Base-by-base conservation (phyloP, 2,329 filamentous ascomycete genomes). In the Alternaria sp. region DNA sequence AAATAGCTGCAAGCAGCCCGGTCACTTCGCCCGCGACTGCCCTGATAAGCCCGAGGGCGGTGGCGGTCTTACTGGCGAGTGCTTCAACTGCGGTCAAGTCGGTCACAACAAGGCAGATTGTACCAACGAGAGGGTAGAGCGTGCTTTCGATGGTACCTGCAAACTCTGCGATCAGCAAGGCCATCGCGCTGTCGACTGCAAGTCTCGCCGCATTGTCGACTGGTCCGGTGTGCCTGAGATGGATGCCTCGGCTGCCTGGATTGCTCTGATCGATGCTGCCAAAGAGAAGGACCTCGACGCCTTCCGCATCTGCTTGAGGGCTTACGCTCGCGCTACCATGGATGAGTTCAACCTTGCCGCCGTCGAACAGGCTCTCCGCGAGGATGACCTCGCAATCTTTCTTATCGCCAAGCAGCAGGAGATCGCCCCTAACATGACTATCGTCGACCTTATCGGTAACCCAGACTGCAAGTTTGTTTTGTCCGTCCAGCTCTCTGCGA, bases 71-170 rank as follows among this genome's bases (percentile, higher is more conserved):
- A 80, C 72, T 14, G 80, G 83, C 22, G 81, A 80, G 44, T 89
- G 87, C 79, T 88, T 79, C 82, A 89, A 88, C 76, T 89, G 87
- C 64, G 85, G 86, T 53, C 76, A 88, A 66, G 68, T 79, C 32
- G 85, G 88, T 14, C 88, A 91, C 81, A 86, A 81, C 76, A 89
- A 88, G 76, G 78, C 82, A 1, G 88, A 90, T 7, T 90, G 88
- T 69, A 68, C 86, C 18, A 87, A 89, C 56, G 83, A 84, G 16
- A 79, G 78, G 26, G 83, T 86, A 53, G 80, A 83, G 57, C 81
- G 81, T 53, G 72, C 79, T 12, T 86, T 86, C 72, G 82, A 81
- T 48, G 86, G 88, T 3, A 84, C 80, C 9, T 92, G 85, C 73
- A 85, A 83, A 67, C 85, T 87, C 60, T 87, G 85, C 77, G 81